Evolutionary conservation across 2,329 filamentous ascomycete genomes (phyloP).

Genomic region (Sporothrix curviconia): DNA sequence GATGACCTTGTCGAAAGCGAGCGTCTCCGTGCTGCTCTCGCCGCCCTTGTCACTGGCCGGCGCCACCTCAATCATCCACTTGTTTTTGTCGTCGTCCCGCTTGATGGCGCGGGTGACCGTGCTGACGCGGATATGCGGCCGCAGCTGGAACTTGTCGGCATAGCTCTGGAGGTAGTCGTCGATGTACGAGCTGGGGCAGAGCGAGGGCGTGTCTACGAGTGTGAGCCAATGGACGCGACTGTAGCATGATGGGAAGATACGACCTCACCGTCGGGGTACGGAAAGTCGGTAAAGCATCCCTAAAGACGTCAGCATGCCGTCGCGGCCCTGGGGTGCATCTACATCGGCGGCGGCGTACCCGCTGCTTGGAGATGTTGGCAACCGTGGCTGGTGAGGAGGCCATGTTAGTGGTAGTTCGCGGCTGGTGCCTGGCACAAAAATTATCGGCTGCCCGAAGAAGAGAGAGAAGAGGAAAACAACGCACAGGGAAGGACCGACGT

Average conservation of each 20-base stretch:
- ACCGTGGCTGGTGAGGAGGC: not conserved
- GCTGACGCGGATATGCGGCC: not conserved
- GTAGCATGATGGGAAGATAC: too few relatives aligned
- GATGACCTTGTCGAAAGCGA: not conserved
- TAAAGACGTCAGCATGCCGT: too few relatives aligned
- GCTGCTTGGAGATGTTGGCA: not conserved
- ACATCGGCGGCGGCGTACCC: not conserved
- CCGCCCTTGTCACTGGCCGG: not conserved
- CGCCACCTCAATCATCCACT: not conserved
- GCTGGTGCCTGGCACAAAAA: too few relatives aligned
- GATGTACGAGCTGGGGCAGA: not conserved
- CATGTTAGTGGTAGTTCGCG: too few relatives aligned
- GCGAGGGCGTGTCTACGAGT: not conserved
- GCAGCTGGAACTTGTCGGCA: not conserved
- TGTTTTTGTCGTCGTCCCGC: not conserved
- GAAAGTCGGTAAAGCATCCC: not conserved
- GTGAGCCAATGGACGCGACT: not conserved
- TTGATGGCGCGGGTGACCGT: not conserved
- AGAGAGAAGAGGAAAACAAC: slow-evolving; percentile 9
- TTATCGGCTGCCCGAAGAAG: too few relatives aligned
- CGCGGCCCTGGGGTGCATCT: too few relatives aligned
- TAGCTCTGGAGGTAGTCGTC: slow-evolving; percentile 1
- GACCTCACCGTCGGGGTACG: not conserved
- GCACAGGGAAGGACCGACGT: slow-evolving; percentile 29
- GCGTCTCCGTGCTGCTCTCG: not conserved